Evolutionary conservation across 164 flowering plant species (phyloP), one percentile per base, ranked within the genome.

Genomic region (Vitis riparia): DNA sequence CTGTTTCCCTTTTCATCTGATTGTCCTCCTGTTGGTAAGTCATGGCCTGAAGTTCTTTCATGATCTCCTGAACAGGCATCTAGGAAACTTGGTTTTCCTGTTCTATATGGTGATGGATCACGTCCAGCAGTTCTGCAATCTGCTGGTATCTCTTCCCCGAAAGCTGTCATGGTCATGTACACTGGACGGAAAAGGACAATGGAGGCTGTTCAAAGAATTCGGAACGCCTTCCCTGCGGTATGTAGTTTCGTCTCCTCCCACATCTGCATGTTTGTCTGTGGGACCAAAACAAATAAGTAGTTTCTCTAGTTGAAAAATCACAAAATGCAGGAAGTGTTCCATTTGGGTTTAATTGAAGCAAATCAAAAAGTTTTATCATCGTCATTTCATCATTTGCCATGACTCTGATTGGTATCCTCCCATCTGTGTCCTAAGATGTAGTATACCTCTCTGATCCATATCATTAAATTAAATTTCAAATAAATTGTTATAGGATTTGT

Each of bases 131-230:
- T 95, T 72, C 73, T 93, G 80, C 97, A 90, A 66, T 88, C 98
- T 68, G 99, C 99, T 79, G 99, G 99, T 62, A 86, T 95, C 75
- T 80, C 90, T 81, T 89, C 97, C 30, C 99, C 99, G 55, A 95
- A 90, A 84, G 99, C 99, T 71, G 88, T 95, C 66, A 84, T 95
- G 92, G 79, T 95, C 59, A 90, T 91, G 98, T 90, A 88, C 75
- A 84, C 89, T 10, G 97, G 84, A 53, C 87, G 70, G 76, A 68
- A 80, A 55, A 89, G 74, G 74, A 83, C 97, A 51, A 62, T 71
- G 56, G 97, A 95, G 71, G 90, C 99, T 78, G 97, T 95, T 68
- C 84, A 88, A 81, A 87, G 97, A 67, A 86, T 91, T 75, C 90
- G 98, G 44, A 88, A 89, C 65, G 88, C 94, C 76, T 93, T 84